A percentile compares a stretch with the other conserved stretches of the same genome.
Evolutionary conservation across 495 filamentous ascomycete genomes (phyloP).

Genomic region (Penicillium turbatum): DNA sequence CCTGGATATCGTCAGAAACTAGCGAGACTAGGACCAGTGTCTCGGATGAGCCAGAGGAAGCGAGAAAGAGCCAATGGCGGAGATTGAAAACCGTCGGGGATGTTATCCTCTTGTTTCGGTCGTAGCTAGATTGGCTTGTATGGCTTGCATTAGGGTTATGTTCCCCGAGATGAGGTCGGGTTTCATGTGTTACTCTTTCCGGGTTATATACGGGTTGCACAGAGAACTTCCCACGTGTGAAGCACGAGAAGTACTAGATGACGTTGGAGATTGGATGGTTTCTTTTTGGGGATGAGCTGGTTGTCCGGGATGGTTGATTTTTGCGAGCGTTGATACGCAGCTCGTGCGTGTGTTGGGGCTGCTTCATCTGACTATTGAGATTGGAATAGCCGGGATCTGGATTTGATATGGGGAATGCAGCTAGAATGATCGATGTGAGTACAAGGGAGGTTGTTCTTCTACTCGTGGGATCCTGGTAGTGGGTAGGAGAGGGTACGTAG

Average conservation of each 20-base stretch:
- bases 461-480: neutral
- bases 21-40: too few relatives aligned
- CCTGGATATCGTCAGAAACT: neutral
- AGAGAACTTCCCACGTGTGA: neutral
- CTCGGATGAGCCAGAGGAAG: neutral
- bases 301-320: neutral
- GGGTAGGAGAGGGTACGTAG: neutral
- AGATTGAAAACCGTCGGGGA: neutral
- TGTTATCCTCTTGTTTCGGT: neutral
- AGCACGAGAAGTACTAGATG: neutral
- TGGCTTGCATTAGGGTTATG: neutral
- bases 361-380: neutral
- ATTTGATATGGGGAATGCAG: neutral
- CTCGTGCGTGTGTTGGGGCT: neutral
- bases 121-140: conserved; percentile 2
- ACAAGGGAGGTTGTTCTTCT: neutral
- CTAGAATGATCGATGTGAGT: neutral
- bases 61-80: neutral
- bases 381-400: neutral
- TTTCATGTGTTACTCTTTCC: neutral
- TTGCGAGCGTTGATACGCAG: neutral
- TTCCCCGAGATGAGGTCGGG: neutral
- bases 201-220: neutral
- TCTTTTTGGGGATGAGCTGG: neutral
- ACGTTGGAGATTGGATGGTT: neutral